Base-by-base conservation (phyloP, 345 rosid genomes). In the Hypericum perforatum region DNA sequence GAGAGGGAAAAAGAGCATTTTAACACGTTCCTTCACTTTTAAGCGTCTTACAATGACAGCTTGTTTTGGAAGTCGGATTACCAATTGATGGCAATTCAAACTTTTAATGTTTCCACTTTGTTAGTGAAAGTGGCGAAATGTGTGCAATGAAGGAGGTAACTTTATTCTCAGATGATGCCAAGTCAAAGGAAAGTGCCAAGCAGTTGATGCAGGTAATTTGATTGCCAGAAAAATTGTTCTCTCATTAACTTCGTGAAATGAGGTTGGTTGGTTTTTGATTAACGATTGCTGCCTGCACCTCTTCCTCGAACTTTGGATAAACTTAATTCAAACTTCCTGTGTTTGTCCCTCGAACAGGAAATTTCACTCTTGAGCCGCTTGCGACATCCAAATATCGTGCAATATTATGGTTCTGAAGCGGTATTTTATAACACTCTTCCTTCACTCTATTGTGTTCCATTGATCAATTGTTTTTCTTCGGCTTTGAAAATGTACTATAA, bases 81-180 rank as follows among this genome's bases (percentile, higher is more conserved):
- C 2, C 5, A 11, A 44, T 44, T n/a, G 48, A 44, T 44, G 3
- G 48, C 48, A 44, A 9, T 0, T 11, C 38, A 11, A 44, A 60
- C 61, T 72, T 60, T 55, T 12, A 47, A 16, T 5, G 22, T 49
- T 45, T 49, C 7, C 14, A 7, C 7, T 44, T 44, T 16, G 14
- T 38, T 57, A 85, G 95, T 68, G 95, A 80, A 71, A 78, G 83
- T 59, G 95, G 89, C 29, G 95, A 80, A 66, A 78, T 85, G 87
- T 85, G 89, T 63, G 95, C 95, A 49, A 80, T 85, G 95, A 85
- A 85, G 75, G 95, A 85, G 72, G 95, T 85, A 55, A 78, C 89
- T 37, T 53, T 85, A 12, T 76, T 74, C 70, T 73, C 94, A 37
- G 95, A 85, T 76, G 95, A 85, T 70, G 74, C 87, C 4, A 85